These are phyloP conservation scores for Leccinum arenicola DNA, from an alignment of 768 basidiomycete genomes.

Conservation along the genomic window DNA sequence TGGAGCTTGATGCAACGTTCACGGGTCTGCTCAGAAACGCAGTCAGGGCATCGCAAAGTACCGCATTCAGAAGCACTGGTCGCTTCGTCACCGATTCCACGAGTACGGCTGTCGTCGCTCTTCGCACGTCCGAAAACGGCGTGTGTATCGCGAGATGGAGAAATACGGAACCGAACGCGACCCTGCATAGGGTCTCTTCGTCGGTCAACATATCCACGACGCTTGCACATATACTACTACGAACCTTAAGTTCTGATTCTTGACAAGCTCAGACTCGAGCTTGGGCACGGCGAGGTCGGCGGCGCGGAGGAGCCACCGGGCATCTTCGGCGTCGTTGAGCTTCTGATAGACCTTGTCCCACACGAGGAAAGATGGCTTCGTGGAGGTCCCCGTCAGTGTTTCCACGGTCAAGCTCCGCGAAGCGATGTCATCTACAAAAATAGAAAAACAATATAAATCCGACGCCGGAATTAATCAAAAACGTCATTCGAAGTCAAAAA, in stretches of 20 bases:
- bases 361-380: conserved; percentile 82
- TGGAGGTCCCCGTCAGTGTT: conserved; percentile 42
- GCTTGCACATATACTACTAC: not conserved
- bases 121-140: conserved; percentile 50
- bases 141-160: conserved; percentile 68
- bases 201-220: not conserved
- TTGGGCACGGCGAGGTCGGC: conserved; percentile 46
- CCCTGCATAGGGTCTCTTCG: conserved; percentile 34
- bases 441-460: not conserved
- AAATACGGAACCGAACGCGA: conserved; percentile 62
- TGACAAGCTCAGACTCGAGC: conserved; percentile 49
- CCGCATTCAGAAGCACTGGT: conserved; percentile 48
- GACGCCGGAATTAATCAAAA: not conserved
- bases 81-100: conserved; percentile 34
- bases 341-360: conserved; percentile 89
- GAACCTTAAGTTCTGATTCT: conserved; percentile 56
- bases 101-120: conserved; percentile 43
- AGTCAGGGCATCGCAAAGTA: conserved; percentile 61
- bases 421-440: conserved; percentile 41
- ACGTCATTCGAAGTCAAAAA: conserved; percentile 2
- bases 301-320: conserved; percentile 75
- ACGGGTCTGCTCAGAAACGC: conserved; percentile 42
- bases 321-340: conserved; percentile 55
- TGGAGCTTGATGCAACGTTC: conserved; percentile 9
- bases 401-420: conserved; percentile 48